phyloP scores from a whole-genome alignment of 495 filamentous ascomycete species.

The Alectoria sarmentosa region DNA sequence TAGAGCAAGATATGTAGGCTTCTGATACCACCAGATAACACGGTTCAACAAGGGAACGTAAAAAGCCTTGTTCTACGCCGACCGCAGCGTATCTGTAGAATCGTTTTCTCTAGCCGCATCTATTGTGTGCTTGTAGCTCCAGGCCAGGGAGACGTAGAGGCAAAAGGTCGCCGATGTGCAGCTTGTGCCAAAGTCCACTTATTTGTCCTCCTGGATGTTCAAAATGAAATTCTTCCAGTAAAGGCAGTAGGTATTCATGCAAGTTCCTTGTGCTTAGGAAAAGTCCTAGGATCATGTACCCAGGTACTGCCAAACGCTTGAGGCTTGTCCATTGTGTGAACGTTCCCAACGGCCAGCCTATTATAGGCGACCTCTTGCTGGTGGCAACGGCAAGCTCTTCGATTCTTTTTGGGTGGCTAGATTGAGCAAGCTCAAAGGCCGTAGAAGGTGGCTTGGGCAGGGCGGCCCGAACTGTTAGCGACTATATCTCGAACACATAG shows the following conservation, averaged over 20 bases:
- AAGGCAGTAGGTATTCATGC: neutral
- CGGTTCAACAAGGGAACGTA: neutral
- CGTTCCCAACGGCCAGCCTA: neutral
- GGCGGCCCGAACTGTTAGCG: neutral
- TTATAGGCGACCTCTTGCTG: neutral
- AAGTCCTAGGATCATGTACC: neutral
- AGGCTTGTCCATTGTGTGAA: neutral
- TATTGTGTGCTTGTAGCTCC: neutral
- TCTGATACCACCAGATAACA: conserved; percentile 1
- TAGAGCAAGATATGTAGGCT: neutral
- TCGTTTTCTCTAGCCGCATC: neutral
- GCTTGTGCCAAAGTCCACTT: neutral
- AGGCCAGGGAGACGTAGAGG: too few relatives aligned
- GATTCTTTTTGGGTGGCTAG: neutral
- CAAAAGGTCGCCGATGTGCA: neutral
- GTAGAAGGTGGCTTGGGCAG: too few relatives aligned
- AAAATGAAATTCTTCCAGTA: neutral
- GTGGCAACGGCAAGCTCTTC: neutral
- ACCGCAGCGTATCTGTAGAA: neutral
- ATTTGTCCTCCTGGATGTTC: neutral
- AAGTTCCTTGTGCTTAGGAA: neutral
- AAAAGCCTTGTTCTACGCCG: neutral
- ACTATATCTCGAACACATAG: neutral
- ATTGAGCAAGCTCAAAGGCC: neutral
- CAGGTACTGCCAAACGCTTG: neutral